Evolutionary conservation across 192 early-diverging fungal genomes (phyloP).

Genomic region (Backusella tuberculispora): DNA sequence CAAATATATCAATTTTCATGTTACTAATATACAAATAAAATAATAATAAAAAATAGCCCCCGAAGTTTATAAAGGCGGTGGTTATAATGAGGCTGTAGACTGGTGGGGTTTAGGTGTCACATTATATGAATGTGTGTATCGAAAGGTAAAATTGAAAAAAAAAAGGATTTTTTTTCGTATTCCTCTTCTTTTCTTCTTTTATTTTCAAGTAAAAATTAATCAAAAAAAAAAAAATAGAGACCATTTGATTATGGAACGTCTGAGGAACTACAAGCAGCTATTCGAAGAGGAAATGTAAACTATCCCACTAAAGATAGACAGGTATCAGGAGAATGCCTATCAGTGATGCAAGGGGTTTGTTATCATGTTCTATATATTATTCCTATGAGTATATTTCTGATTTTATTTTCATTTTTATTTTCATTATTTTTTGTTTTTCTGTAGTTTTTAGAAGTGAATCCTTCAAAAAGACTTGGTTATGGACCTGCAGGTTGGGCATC

Average conservation of each 20-base stretch:
- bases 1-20: constrained; percentile 54
- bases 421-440: not conserved
- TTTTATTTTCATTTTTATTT: not conserved
- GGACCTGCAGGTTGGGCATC: constrained; percentile 45
- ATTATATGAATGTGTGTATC: constrained; percentile 87
- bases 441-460: constrained; percentile 61
- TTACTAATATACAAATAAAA: not conserved
- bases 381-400: not conserved
- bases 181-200: too few relatives aligned
- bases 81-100: constrained; percentile 87
- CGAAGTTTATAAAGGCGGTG: constrained; percentile 68
- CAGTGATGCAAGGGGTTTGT: constrained; percentile 73
- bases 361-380: not conserved
- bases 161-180: too few relatives aligned
- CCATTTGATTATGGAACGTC: constrained; percentile 70
- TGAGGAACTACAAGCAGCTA: constrained; percentile 64
- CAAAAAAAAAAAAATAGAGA: constrained; percentile 40
- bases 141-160: constrained; percentile 50
- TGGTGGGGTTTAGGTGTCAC: constrained; percentile 98
- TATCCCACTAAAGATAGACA: constrained; percentile 56
- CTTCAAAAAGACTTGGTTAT: constrained; percentile 53
- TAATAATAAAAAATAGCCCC: constrained; percentile 52
- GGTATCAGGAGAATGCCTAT: constrained; percentile 65
- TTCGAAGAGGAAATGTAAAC: constrained; percentile 66
- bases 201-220: not conserved